These are phyloP conservation scores for Zygoascus ofunaensis DNA, from an alignment of 805 yeast genomes.

Conservation along the genomic window DNA sequence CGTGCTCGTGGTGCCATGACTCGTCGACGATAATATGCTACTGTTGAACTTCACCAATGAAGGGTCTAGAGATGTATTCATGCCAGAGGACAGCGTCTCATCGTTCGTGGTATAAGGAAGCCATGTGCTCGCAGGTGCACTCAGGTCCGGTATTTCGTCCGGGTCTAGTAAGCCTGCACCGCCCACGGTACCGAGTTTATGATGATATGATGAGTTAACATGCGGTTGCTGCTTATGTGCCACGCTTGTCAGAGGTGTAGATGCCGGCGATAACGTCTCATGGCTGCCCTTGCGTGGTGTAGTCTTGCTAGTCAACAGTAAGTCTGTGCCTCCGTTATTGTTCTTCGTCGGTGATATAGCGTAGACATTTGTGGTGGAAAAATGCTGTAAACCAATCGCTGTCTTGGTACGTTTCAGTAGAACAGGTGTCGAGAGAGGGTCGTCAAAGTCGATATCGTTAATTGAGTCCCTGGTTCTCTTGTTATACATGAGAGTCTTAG, in stretches of 20 bases:
- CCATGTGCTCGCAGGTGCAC: slow-evolving; percentile 10
- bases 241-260: background rate
- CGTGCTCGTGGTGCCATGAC: background rate
- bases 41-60: slow-evolving; percentile 3
- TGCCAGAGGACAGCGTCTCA: slow-evolving; percentile 1
- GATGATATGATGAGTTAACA: background rate
- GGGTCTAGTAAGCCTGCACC: slow-evolving; percentile 7
- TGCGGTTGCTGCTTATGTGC: background rate
- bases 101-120: slow-evolving; percentile 5
- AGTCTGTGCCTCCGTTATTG: slow-evolving; percentile 2
- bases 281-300: background rate
- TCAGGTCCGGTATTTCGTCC: slow-evolving; percentile 11
- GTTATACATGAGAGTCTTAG: background rate
- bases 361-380: slow-evolving; percentile 12
- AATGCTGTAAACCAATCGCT: slow-evolving; percentile 21
- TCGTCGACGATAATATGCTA: background rate
- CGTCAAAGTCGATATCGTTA: background rate
- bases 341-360: slow-evolving; percentile 13
- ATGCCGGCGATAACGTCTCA: background rate
- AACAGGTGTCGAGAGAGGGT: background rate
- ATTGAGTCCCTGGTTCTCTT: background rate
- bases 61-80: background rate
- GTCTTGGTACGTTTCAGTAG: slow-evolving; percentile 17
- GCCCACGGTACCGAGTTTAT: background rate
- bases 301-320: background rate